These are phyloP conservation scores for Bothriochloa decipiens DNA, from an alignment of 176 grass and related monocot genomes.

Conservation along the genomic window DNA sequence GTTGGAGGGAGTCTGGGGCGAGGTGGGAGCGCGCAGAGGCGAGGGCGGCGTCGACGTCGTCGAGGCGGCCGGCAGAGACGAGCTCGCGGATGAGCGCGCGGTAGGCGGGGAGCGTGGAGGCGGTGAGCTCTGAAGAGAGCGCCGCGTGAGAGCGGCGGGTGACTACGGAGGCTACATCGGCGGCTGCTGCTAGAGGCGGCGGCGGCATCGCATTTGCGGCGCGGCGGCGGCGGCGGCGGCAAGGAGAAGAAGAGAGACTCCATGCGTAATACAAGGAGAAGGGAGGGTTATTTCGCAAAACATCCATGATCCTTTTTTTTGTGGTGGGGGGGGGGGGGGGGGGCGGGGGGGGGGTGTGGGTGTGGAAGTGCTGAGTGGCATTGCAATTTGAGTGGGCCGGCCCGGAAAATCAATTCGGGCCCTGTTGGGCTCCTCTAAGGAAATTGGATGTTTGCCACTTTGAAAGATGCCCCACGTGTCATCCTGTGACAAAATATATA, in stretches of 20 bases:
- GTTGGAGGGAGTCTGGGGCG: constrained; percentile 49
- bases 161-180: not conserved
- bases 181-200: not conserved
- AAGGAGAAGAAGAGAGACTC: not conserved
- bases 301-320: not conserved
- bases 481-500: too few relatives aligned
- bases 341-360: too few relatives aligned
- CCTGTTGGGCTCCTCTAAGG: not conserved
- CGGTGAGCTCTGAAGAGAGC: not conserved
- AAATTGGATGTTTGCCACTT: too few relatives aligned
- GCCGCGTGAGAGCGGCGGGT: not conserved
- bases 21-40: constrained; percentile 50
- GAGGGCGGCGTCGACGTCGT: constrained; percentile 51
- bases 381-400: not conserved
- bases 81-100: not conserved
- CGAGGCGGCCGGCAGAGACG: constrained; percentile 47
- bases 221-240: not conserved
- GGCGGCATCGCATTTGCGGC: not conserved
- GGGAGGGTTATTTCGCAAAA: not conserved
- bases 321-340: too few relatives aligned
- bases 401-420: not conserved
- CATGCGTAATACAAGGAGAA: not conserved
- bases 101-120: constrained; percentile 49
- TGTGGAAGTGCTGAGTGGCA: not conserved
- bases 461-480: too few relatives aligned